phyloP scores from a whole-genome alignment of 345 rosid genomes.

The Odontarrhena argentea region DNA sequence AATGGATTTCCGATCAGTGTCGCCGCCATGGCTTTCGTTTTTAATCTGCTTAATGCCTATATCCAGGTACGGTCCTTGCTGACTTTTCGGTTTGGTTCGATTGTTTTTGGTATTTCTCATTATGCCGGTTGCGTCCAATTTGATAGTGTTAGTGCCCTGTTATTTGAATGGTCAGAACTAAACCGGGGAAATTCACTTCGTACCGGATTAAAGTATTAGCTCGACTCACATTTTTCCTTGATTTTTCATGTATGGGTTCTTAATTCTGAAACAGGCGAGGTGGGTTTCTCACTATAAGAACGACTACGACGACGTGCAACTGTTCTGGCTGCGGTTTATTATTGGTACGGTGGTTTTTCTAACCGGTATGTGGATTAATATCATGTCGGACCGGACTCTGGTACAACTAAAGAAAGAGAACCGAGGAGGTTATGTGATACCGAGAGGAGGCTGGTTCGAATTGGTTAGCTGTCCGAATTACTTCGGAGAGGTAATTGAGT shows the following conservation, averaged over 20 bases:
- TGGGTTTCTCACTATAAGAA: conserved; percentile 77
- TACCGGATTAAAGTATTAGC: neutral
- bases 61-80: conserved; percentile 45
- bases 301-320: conserved; percentile 49
- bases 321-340: conserved; percentile 61
- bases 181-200: conserved; percentile 5
- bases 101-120: neutral
- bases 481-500: conserved; percentile 79
- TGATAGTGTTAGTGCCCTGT: neutral
- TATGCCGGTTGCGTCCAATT: neutral
- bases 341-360: conserved; percentile 56
- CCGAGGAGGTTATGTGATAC: conserved; percentile 72
- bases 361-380: conserved; percentile 68
- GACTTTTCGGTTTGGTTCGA: conserved; percentile 19
- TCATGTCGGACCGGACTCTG: conserved; percentile 69
- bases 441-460: conserved; percentile 85
- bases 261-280: conserved; percentile 41
- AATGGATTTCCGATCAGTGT: conserved; percentile 53
- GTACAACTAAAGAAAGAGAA: conserved; percentile 62
- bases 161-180: neutral
- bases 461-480: conserved; percentile 87
- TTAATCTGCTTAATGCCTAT: conserved; percentile 69
- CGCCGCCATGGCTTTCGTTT: conserved; percentile 66
- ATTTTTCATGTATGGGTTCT: neutral
- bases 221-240: neutral